Evolutionary conservation across 106 monocot genomes (phyloP), one percentile per base, ranked within the genome.

Genomic region (Posidonia australis): DNA sequence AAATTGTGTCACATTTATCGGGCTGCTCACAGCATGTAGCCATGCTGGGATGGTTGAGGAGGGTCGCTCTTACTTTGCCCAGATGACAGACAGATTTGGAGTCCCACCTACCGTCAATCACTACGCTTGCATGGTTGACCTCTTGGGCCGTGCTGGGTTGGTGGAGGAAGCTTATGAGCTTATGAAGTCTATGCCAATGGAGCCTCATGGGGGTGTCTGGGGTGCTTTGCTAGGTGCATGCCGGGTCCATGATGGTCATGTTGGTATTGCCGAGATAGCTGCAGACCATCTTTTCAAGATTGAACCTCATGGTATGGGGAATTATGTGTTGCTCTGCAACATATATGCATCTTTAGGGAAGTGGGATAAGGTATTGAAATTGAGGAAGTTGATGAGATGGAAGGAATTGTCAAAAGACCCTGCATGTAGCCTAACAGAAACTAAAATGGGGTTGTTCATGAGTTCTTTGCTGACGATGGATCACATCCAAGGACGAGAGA

Each of bases 181-280:
- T 42, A 76, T 70, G 42, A 69, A 62, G n/a, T 67, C 82, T 1
- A 80, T 89, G 79, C 73, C 74, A 0, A 19, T 70, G 25, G 68
- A 76, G 24, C 76, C 89, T 14, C 66, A 65, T 58, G 81, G 44
- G 2, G 82, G 76, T 11, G 72, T 82, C 22, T 85, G 85, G 89
- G 89, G 85, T 13, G 85, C 89, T 25, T 65, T 89, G 64, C 75
- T 89, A 46, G 85, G 84, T 61, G 77, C 89, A 30, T 89, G 82
- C 26, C 61, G 79, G 69, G 82, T 89, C 48, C 78, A 89, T 58
- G 61, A 0, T 27, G 68, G 51, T 7, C 75, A 80, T 18, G 32
- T 78, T 17, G 46, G 69, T 10, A 72, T 89, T 19, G 89, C 89
- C 6, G 63, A 66, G 44, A 75, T 80, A 24, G 89, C 89, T 9